Conservation (phyloP, 179 eudicot genomes). For the Actinidia arguta region DNA sequence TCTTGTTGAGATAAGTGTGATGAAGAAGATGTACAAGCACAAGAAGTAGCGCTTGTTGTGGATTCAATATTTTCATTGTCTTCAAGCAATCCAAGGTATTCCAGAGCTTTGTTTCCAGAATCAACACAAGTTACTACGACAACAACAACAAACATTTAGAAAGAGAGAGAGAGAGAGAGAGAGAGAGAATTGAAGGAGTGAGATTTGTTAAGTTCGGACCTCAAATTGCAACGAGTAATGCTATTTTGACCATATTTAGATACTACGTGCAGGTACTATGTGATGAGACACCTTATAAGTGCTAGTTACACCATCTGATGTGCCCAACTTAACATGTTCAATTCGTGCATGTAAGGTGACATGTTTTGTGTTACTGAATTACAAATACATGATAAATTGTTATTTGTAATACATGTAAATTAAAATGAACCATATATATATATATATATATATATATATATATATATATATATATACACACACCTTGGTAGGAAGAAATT, state of each 20-base stretch:
- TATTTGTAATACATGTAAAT: too few relatives aligned
- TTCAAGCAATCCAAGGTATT: conserved; percentile 49
- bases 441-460: too few relatives aligned
- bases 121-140: conserved; percentile 61
- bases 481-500: conserved; percentile 55
- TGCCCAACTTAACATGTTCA: too few relatives aligned
- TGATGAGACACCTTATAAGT: too few relatives aligned
- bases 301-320: too few relatives aligned
- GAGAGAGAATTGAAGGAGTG: not conserved
- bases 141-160: not conserved
- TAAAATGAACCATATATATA: too few relatives aligned
- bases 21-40: conserved; percentile 20
- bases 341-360: too few relatives aligned
- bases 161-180: conserved; percentile 10
- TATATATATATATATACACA: too few relatives aligned
- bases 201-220: not conserved
- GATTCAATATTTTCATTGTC: conserved; percentile 15
- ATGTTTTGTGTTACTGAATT: not conserved
- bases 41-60: conserved; percentile 9
- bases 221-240: not conserved
- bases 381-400: not conserved
- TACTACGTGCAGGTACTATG: too few relatives aligned
- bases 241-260: too few relatives aligned
- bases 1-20: conserved; percentile 15
- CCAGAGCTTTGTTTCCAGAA: conserved; percentile 65